Evolutionary conservation across 2,329 filamentous ascomycete genomes (phyloP).

Genomic region (Ceratocystis colombiana): DNA sequence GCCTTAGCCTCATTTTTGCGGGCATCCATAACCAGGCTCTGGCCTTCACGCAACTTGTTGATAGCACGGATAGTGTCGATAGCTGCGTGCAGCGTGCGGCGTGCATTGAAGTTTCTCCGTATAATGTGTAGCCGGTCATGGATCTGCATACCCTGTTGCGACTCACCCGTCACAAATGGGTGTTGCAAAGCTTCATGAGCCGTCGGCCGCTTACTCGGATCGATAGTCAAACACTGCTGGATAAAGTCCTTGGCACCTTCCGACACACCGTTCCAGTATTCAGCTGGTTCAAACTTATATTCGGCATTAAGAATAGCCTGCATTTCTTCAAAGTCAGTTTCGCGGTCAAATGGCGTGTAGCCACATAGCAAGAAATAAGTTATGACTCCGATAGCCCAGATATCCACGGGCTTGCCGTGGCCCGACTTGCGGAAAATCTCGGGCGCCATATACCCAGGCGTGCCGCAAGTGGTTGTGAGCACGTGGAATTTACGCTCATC

Average conservation of each 20-base stretch:
- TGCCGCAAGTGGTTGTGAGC: constrained; percentile 92
- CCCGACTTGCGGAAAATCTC: constrained; percentile 99
- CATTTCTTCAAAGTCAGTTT: constrained; percentile 98
- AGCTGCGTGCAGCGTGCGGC: constrained; percentile 57
- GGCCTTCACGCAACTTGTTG: constrained; percentile 58
- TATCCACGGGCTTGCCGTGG: constrained; percentile 93
- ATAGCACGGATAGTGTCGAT: constrained; percentile 63
- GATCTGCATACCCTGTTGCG: constrained; percentile 41
- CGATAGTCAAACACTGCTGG: constrained; percentile 79
- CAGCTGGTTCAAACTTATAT: constrained; percentile 85
- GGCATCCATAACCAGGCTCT: constrained; percentile 53
- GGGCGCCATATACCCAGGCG: constrained; percentile 96
- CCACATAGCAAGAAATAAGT: constrained; percentile 97
- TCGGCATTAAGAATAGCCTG: constrained; percentile 95
- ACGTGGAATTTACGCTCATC: constrained; percentile 98
- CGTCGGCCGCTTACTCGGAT: constrained; percentile 78
- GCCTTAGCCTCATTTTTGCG: constrained; percentile 10
- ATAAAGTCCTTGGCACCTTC: constrained; percentile 84
- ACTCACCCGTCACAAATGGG: constrained; percentile 51
- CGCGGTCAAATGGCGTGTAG: constrained; percentile 95
- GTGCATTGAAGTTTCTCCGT: constrained; percentile 65
- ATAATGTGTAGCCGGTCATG: constrained; percentile 57
- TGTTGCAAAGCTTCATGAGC: constrained; percentile 67
- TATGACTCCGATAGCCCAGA: constrained; percentile 97
- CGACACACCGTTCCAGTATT: constrained; percentile 95